These are phyloP conservation scores for Scedosporium aurantiacum DNA, from an alignment of 2,329 filamentous ascomycete species.

Conservation along the genomic window DNA sequence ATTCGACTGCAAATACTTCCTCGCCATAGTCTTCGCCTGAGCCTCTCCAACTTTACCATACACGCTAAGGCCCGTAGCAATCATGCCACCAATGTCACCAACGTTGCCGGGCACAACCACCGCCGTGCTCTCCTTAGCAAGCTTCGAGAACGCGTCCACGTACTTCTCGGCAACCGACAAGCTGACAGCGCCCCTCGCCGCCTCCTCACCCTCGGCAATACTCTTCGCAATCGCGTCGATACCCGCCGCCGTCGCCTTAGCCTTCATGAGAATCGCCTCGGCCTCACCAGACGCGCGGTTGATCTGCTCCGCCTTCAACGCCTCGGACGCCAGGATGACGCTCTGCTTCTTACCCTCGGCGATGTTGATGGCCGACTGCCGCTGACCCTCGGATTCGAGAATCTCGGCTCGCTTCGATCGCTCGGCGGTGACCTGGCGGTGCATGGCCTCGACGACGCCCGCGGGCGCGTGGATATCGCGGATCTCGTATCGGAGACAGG, in stretches of 20 bases:
- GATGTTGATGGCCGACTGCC: slow-evolving; percentile 97
- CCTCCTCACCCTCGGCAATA: slow-evolving; percentile 61
- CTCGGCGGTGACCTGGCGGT: slow-evolving; percentile 94
- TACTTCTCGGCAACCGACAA: slow-evolving; percentile 94
- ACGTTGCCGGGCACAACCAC: slow-evolving; percentile 96
- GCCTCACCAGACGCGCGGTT: slow-evolving; percentile 89
- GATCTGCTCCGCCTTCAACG: slow-evolving; percentile 79
- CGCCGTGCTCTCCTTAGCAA: slow-evolving; percentile 91
- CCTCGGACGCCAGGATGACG: slow-evolving; percentile 92
- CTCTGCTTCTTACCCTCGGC: slow-evolving; percentile 95
- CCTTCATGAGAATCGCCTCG: slow-evolving; percentile 81
- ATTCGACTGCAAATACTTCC: slow-evolving; percentile 24
- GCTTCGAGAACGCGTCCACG: slow-evolving; percentile 82
- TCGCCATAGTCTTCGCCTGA: slow-evolving; percentile 58
- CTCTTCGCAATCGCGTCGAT: slow-evolving; percentile 75
- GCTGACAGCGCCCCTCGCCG: slow-evolving; percentile 75
- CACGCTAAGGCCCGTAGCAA: slow-evolving; percentile 87
- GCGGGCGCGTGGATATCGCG: slow-evolving; percentile 93
- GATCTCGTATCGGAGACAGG: slow-evolving; percentile 94
- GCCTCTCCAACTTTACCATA: slow-evolving; percentile 86
- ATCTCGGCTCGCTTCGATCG: slow-evolving; percentile 97
- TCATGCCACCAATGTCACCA: slow-evolving; percentile 92
- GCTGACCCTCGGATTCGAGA: slow-evolving; percentile 89
- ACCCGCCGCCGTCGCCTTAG: slow-evolving; percentile 72
- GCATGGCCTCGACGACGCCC: slow-evolving; percentile 93